Percentiles rank a stretch among this genome's conserved stretches.
Evolutionary conservation across 257 asterid species (phyloP).

Genomic region (Paraleonurus japonicus): DNA sequence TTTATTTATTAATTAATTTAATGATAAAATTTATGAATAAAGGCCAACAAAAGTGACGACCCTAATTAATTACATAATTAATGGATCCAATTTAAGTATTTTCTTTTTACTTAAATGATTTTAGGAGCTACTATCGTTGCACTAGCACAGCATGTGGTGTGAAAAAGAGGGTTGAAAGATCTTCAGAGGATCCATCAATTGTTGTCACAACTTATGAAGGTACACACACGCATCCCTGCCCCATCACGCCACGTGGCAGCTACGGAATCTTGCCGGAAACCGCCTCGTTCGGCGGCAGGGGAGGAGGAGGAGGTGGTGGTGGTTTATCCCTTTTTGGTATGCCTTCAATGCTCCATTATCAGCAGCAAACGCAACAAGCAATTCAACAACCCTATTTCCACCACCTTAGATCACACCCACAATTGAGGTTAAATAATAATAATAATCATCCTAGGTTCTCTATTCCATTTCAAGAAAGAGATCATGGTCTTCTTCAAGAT

Average conservation of each 20-base stretch:
- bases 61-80: neutral
- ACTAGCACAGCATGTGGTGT: slow-evolving; percentile 83
- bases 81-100: neutral
- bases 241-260: slow-evolving; percentile 45
- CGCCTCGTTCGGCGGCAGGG: slow-evolving; percentile 16
- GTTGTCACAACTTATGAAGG: slow-evolving; percentile 96
- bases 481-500: slow-evolving; percentile 86
- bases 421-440: slow-evolving; percentile 20
- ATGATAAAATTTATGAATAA: neutral
- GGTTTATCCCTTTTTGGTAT: slow-evolving; percentile 25
- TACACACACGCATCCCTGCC: slow-evolving; percentile 68
- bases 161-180: slow-evolving; percentile 89
- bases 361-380: slow-evolving; percentile 18
- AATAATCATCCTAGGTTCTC: slow-evolving; percentile 17
- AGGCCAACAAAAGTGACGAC: neutral
- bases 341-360: slow-evolving; percentile 37
- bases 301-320: slow-evolving; percentile 15
- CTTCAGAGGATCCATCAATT: slow-evolving; percentile 63
- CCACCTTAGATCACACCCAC: slow-evolving; percentile 28
- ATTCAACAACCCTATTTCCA: slow-evolving; percentile 39
- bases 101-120: neutral
- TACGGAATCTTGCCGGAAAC: slow-evolving; percentile 39
- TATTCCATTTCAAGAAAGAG: slow-evolving; percentile 44
- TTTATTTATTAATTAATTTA: neutral
- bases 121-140: slow-evolving; percentile 97